phyloP scores from a whole-genome alignment of 306 rosid genomes.

The Pterocarpus macrocarpus region DNA sequence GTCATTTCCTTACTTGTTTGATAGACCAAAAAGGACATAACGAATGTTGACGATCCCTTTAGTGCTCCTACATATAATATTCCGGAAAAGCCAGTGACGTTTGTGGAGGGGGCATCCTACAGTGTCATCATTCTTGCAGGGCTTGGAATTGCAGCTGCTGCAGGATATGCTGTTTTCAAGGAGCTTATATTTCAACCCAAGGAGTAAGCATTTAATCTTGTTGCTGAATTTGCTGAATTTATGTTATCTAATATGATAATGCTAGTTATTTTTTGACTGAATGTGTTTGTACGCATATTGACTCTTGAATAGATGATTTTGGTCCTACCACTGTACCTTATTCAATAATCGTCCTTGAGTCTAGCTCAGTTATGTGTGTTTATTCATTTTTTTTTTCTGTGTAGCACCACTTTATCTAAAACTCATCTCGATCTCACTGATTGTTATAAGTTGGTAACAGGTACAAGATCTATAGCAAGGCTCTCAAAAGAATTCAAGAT shows the following conservation, averaged over 20 bases:
- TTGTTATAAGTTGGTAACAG: constrained; percentile 49
- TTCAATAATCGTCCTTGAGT: not conserved
- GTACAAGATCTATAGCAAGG: constrained; percentile 84
- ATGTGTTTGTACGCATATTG: constrained; percentile 8
- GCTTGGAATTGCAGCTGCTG: constrained; percentile 85
- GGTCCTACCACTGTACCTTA: not conserved
- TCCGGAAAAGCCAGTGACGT: constrained; percentile 92
- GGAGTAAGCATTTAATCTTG: constrained; percentile 65
- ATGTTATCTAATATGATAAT: constrained; percentile 7
- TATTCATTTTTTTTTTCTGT: not conserved
- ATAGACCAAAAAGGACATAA: constrained; percentile 81
- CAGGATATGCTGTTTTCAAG: constrained; percentile 92
- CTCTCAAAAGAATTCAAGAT: constrained; percentile 90
- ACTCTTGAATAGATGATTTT: constrained; percentile 2
- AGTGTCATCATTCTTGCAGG: constrained; percentile 81
- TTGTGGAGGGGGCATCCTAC: constrained; percentile 89
- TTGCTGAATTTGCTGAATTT: constrained; percentile 8
- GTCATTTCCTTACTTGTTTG: constrained; percentile 3
- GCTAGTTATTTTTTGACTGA: not conserved
- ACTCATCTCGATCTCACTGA: constrained; percentile 5
- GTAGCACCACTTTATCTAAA: constrained; percentile 4
- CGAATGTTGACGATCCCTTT: constrained; percentile 88
- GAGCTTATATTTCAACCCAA: constrained; percentile 95
- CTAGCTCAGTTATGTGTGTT: not conserved
- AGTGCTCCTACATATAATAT: constrained; percentile 89